Evolutionary conservation across 352 stramenopile species (phyloP), one percentile per base, ranked within the genome.

Genomic region (Phytophthora fragariae): DNA sequence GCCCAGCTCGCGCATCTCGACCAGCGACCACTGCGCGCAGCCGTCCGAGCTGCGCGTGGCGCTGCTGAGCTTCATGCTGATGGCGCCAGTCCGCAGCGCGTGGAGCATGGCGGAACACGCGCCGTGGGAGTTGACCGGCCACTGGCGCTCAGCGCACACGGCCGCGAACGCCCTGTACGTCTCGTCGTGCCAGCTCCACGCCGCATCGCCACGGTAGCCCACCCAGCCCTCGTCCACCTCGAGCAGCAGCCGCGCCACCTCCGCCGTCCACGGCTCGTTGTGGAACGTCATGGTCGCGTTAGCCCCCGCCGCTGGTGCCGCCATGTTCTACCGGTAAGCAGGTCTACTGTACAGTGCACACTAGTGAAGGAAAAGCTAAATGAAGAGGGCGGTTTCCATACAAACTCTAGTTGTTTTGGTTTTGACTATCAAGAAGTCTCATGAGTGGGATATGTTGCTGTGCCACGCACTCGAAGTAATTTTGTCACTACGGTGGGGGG

Each of bases 221-320:
- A 75, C 39, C 69, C 69, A 75, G 31, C 69, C 73, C 58, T 80
- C 73, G 53, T 80, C 73, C 21, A 77, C 55, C 65, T 80, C 70
- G 27, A 77, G 37, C 57, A 77, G 49, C 53, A 80, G 50, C 1
- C 70, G 63, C 3, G 64, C 64, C 1, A 57, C 44, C 35, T 80
- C 68, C 1, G 68, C 60, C n/a, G 68, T 76, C 68, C 68, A 80
- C 17, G 15, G 57, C 62, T 75, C 66, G 33, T 65, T 52, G 41
- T 57, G 47, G 33, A 72, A 68, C 27, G 57, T 72, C 52, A 72
- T 72, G 29, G 21, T 58, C 19, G 56, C 46, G 29, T 73, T 39
- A 41, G 35, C 35, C 35, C 8, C 33, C 8, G 47, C n/a, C 24
- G 56, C 12, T 6, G 35, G 1, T 14, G 41, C n/a, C 6, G 41